Percentiles rank a stretch among this genome's conserved stretches.
These are phyloP conservation scores for Ciborinia camelliae DNA, from an alignment of 2,329 filamentous ascomycete species.

Conservation along the genomic window DNA sequence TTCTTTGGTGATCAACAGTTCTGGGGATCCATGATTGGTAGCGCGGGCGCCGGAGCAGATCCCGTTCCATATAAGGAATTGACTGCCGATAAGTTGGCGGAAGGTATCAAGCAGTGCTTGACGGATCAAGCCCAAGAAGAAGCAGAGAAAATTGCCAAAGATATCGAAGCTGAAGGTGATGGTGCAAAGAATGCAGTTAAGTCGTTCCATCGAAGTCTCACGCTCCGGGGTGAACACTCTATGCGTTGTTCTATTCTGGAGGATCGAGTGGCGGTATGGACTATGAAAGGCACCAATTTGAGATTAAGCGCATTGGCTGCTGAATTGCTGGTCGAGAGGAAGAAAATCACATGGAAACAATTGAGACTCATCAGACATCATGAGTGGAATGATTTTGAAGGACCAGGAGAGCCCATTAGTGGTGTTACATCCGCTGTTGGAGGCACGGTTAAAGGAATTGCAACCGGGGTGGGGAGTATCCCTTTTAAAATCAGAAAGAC, in stretches of 20 bases:
- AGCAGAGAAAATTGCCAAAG: conserved; percentile 56
- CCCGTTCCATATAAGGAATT: conserved; percentile 67
- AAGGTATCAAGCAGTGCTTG: conserved; percentile 68
- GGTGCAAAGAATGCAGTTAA: conserved; percentile 67
- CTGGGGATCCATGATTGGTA: conserved; percentile 68
- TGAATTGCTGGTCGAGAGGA: conserved; percentile 58
- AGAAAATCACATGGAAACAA: conserved; percentile 60
- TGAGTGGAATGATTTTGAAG: conserved; percentile 76
- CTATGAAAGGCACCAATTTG: conserved; percentile 57
- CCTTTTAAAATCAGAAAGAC: conserved; percentile 59
- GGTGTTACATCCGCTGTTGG: conserved; percentile 60
- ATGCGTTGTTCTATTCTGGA: conserved; percentile 66
- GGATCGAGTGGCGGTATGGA: conserved; percentile 64
- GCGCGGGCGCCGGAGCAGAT: conserved; percentile 60
- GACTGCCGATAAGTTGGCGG: conserved; percentile 59
- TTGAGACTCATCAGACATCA: conserved; percentile 62
- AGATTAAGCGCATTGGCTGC: conserved; percentile 62
- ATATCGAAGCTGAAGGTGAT: conserved; percentile 61
- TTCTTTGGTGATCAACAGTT: conserved; percentile 80
- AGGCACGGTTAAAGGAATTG: conserved; percentile 55
- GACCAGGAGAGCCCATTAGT: conserved; percentile 69
- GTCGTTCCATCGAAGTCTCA: conserved; percentile 61
- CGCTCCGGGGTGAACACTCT: conserved; percentile 47
- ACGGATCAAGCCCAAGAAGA: conserved; percentile 57
- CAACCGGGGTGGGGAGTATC: conserved; percentile 61